These are phyloP conservation scores for Bipolaris victoriae DNA, from an alignment of 2,329 filamentous ascomycete species.

Conservation along the genomic window DNA sequence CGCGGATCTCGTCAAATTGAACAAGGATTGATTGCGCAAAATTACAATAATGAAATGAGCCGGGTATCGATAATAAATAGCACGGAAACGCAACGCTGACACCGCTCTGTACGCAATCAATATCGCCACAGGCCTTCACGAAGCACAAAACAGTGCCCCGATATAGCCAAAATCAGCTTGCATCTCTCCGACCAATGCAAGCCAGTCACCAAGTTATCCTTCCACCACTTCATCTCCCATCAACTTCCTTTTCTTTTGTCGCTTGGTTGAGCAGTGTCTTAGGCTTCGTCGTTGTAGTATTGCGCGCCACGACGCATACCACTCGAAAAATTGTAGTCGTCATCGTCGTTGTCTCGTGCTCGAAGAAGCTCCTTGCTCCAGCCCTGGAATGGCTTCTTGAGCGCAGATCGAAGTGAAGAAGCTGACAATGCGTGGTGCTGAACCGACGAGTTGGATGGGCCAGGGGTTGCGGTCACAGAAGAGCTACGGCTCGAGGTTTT, in stretches of 20 bases:
- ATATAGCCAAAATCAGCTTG: neutral
- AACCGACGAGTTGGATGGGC: constrained; percentile 1
- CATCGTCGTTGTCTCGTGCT: constrained; percentile 42
- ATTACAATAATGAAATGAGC: too few species aligned
- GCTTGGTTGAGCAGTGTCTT: neutral
- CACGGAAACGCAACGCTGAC: neutral
- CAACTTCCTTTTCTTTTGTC: neutral
- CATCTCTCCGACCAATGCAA: neutral
- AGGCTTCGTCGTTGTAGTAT: constrained; percentile 12
- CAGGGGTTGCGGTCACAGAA: constrained; percentile 9
- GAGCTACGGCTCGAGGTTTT: constrained; percentile 10
- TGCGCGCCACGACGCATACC: constrained; percentile 27
- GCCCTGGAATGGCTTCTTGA: constrained; percentile 46
- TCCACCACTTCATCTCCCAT: neutral
- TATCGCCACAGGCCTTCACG: neutral
- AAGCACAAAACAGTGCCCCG: neutral
- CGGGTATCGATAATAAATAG: constrained; percentile 1
- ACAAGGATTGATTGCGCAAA: neutral
- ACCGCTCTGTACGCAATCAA: neutral
- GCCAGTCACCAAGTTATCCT: neutral
- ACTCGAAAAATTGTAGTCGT: constrained; percentile 47
- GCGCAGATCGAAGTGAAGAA: constrained; percentile 24
- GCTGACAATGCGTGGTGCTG: constrained; percentile 10
- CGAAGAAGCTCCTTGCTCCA: constrained; percentile 44
- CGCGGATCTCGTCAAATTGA: neutral